Percentiles rank a stretch among this genome's conserved stretches.
phyloP scores from a whole-genome alignment of 352 stramenopile species.

The Pythium aristosporum region DNA sequence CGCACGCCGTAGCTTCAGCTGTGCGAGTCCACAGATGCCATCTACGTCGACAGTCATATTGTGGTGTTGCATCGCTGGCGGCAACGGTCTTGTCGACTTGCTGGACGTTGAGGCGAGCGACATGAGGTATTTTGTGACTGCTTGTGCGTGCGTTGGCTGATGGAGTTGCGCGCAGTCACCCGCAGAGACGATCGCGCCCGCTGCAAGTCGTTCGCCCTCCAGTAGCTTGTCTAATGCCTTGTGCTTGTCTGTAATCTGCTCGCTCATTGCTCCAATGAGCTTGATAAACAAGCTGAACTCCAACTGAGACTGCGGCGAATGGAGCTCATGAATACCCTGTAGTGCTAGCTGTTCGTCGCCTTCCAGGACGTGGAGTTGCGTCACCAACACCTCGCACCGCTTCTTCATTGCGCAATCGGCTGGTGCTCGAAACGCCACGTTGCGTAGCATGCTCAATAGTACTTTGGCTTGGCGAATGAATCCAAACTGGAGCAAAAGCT shows the following conservation, averaged over 20 bases:
- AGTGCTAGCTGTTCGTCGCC: conserved; percentile 4
- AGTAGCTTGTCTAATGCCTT: conserved; percentile 10
- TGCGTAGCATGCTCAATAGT: conserved; percentile 43
- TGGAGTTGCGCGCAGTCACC: conserved; percentile 14
- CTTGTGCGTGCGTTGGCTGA: conserved; percentile 18
- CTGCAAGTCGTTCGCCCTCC: conserved; percentile 7
- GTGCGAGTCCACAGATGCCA: conserved; percentile 11
- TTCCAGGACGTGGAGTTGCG: conserved; percentile 12
- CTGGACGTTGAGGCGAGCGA: background rate
- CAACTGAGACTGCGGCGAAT: background rate
- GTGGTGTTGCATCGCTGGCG: background rate
- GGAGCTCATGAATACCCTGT: background rate
- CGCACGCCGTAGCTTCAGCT: conserved; percentile 17
- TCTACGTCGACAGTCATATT: conserved; percentile 17
- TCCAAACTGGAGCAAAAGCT: conserved; percentile 47
- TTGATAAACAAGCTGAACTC: conserved; percentile 12
- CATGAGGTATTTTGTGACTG: conserved; percentile 22
- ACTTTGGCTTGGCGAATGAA: conserved; percentile 62
- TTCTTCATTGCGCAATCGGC: background rate
- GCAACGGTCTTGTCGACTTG: background rate
- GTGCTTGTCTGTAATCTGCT: background rate
- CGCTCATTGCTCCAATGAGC: conserved; percentile 1
- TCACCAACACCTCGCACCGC: conserved; percentile 5
- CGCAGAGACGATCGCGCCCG: conserved; percentile 3
- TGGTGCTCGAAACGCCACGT: conserved; percentile 26